Base-by-base conservation (phyloP, 345 rosid species). In the Eucalyptus camaldulensis region DNA sequence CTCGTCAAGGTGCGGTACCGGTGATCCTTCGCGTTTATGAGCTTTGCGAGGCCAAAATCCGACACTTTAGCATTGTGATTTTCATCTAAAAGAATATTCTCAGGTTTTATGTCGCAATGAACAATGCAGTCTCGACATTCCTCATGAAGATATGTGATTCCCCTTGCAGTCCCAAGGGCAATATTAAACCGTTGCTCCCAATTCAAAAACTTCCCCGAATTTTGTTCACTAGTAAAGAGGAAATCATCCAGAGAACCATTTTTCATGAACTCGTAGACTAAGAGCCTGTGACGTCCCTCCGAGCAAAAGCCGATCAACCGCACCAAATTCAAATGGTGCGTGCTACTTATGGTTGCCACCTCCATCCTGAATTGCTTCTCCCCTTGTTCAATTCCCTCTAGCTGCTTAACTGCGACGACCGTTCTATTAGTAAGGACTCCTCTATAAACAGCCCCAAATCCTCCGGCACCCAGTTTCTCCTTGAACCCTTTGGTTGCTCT, bases 311-410 rank as follows among this genome's bases (percentile, higher is more conserved):
- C 97, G 7, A 95, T 93, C 89, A 95, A 88, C 83, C 95, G 92
- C 58, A 95, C 96, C 83, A 96, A 92, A 91, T 93, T 94, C 89
- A 95, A 47, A 91, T 96, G 98, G 92, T 96, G 98, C 24, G 95
- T 93, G 88, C 95, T 95, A 87, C 97, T 94, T 83, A 96, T 94
- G 53, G 96, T 93, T 31, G 95, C 94, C 40, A 96, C 96, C 89
- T 95, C 97, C 94, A 95, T 94, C 90, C 96, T 89, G 91, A 96
- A 96, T 87, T 93, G 94, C 87, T 89, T 95, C 89, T 95, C 96
- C 53, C 95, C 96, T 88, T 94, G 96, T 86, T 93, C 94, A 44
- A 94, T 94, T 4, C 95, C 93, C 91, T 95, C 95, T 2, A 96
- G 93, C 53, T 92, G 94, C 91, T 96, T 96, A 81, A 94, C 96